phyloP scores from a whole-genome alignment of 768 basidiomycete species.

The Hericium coralloides region DNA sequence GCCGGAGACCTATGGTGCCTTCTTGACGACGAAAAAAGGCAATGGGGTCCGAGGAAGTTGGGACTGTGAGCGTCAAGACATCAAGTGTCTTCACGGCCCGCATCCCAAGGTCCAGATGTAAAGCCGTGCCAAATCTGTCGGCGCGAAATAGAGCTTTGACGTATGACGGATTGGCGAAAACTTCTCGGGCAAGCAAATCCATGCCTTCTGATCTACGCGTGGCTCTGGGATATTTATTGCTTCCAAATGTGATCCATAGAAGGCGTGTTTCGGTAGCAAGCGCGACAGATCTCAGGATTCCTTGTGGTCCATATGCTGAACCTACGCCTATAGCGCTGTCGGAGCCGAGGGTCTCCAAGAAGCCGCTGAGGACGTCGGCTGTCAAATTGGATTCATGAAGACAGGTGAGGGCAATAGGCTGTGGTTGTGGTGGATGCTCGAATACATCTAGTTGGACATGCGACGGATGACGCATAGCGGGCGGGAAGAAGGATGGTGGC shows the following conservation, averaged over 20 bases:
- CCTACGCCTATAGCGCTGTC: conserved; percentile 30
- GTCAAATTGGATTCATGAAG: background rate
- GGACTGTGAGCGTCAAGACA: background rate
- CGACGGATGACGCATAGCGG: conserved; percentile 21
- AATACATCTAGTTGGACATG: conserved; percentile 29
- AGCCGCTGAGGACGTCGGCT: background rate
- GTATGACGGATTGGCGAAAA: conserved; percentile 10
- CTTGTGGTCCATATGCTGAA: conserved; percentile 29
- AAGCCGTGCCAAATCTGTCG: conserved; percentile 23
- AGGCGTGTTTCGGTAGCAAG: conserved; percentile 29
- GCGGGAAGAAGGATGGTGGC: too few relatives aligned
- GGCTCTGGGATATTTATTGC: too few relatives aligned
- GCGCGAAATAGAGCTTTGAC: background rate
- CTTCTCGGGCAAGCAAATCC: background rate
- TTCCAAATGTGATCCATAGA: conserved; percentile 12
- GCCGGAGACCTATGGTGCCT: too few relatives aligned
- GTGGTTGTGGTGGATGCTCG: too few relatives aligned
- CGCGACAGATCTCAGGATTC: conserved; percentile 29
- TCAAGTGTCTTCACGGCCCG: conserved; percentile 16
- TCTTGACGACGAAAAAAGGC: background rate
- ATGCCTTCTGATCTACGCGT: too few relatives aligned
- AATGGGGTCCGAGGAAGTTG: background rate
- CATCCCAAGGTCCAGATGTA: conserved; percentile 31
- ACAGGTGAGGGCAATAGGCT: background rate
- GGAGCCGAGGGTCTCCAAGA: background rate